A percentile compares a stretch with the other conserved stretches of the same genome.
These are phyloP conservation scores for Vaccinium macrocarpon DNA, from an alignment of 148 eudicot genomes.

Conservation along the genomic window DNA sequence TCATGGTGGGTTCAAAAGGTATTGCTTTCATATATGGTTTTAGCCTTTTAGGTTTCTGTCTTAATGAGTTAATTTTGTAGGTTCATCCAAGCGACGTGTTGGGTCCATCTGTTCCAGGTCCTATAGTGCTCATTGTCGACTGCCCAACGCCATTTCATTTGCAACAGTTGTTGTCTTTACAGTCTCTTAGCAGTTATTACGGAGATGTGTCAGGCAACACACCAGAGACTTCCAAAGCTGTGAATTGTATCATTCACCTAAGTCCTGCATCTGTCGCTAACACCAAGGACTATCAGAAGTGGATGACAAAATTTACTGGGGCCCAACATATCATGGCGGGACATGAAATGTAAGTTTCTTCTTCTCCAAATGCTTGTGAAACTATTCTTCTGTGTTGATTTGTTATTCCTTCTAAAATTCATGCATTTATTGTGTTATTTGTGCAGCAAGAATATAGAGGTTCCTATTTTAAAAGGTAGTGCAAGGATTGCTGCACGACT, in stretches of 20 bases:
- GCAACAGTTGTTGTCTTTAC: slow-evolving; percentile 47
- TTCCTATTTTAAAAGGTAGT: slow-evolving; percentile 80
- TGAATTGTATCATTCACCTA: slow-evolving; percentile 79
- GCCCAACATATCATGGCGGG: slow-evolving; percentile 93
- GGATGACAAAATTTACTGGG: slow-evolving; percentile 79
- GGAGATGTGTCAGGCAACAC: slow-evolving; percentile 32
- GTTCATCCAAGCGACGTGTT: slow-evolving; percentile 85
- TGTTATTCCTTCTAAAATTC: not conserved
- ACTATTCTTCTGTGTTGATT: slow-evolving; percentile 2
- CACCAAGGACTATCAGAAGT: slow-evolving; percentile 51
- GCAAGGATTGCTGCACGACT: slow-evolving; percentile 85
- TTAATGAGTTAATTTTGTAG: slow-evolving; percentile 34
- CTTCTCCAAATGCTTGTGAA: not conserved
- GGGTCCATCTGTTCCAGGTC: slow-evolving; percentile 94
- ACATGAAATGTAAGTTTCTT: slow-evolving; percentile 66
- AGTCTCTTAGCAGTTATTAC: slow-evolving; percentile 55
- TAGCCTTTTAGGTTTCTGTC: slow-evolving; percentile 3
- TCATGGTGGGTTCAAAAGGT: slow-evolving; percentile 47
- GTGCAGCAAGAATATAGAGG: slow-evolving; percentile 69
- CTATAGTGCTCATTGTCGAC: slow-evolving; percentile 76
- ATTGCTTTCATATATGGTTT: not conserved
- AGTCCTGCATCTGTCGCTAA: slow-evolving; percentile 59
- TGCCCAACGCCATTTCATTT: slow-evolving; percentile 81
- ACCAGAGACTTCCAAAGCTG: slow-evolving; percentile 45
- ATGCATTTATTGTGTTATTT: slow-evolving; percentile 11